Conservation (phyloP, 1,139 yeast species). For the Suhomyces ambrosiae region DNA sequence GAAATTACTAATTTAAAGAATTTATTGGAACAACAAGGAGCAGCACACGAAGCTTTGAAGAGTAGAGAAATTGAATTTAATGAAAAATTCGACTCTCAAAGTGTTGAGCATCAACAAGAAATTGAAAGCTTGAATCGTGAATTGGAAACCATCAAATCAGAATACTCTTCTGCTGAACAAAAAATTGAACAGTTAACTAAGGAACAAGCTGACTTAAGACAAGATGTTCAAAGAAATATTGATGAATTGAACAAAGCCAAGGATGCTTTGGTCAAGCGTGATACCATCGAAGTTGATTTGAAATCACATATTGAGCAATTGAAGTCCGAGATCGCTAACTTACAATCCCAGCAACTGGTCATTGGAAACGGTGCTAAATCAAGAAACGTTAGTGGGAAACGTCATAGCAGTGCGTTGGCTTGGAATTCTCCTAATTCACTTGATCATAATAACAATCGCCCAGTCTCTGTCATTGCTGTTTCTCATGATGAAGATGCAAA, state of each 20-base stretch:
- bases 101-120: slow-evolving; percentile 52
- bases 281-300: slow-evolving; percentile 68
- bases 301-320: slow-evolving; percentile 69
- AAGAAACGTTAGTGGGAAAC: slow-evolving; percentile 35
- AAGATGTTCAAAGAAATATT: slow-evolving; percentile 62
- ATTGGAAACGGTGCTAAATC: slow-evolving; percentile 21
- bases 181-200: slow-evolving; percentile 66
- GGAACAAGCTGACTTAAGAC: slow-evolving; percentile 65
- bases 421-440: slow-evolving; percentile 37
- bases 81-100: slow-evolving; percentile 47
- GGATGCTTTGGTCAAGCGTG: slow-evolving; percentile 61
- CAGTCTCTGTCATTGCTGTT: slow-evolving; percentile 62
- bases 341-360: slow-evolving; percentile 37
- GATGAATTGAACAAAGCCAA: slow-evolving; percentile 66
- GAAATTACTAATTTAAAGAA: slow-evolving; percentile 61
- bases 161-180: slow-evolving; percentile 61
- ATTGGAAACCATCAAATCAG: slow-evolving; percentile 56
- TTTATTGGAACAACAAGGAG: slow-evolving; percentile 59
- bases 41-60: slow-evolving; percentile 58
- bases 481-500: slow-evolving; percentile 58
- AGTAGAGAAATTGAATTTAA: slow-evolving; percentile 57
- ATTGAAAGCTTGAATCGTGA: slow-evolving; percentile 59
- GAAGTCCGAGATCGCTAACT: slow-evolving; percentile 62
- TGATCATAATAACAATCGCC: slow-evolving; percentile 43
- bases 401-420: slow-evolving; percentile 46